These are phyloP conservation scores for Erysimum cheiri DNA, from an alignment of 441 rosid species.

Conservation along the genomic window DNA sequence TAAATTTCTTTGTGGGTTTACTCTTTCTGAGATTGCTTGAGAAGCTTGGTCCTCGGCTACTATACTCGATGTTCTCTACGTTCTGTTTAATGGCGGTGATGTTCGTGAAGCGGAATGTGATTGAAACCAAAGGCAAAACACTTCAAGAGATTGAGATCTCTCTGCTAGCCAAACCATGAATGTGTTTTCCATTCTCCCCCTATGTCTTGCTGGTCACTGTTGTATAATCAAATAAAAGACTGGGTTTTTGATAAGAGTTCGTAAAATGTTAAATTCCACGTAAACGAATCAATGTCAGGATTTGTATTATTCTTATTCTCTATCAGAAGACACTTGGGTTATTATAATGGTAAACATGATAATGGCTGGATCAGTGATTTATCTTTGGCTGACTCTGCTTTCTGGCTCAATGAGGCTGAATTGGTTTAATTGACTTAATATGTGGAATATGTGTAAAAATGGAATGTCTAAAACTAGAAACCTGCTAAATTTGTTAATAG, in stretches of 20 bases:
- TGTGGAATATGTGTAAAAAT: neutral
- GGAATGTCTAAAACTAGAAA: neutral
- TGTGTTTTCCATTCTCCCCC: neutral
- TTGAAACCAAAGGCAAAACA: constrained; percentile 81
- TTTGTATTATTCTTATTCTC: neutral
- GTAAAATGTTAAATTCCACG: neutral
- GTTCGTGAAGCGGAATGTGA: constrained; percentile 66
- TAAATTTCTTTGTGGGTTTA: constrained; percentile 81
- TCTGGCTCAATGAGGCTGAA: neutral
- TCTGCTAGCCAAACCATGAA: constrained; percentile 51
- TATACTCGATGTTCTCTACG: constrained; percentile 62
- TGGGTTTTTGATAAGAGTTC: constrained; percentile 1
- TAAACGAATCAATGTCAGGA: neutral
- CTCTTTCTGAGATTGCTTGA: constrained; percentile 67
- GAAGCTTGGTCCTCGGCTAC: constrained; percentile 60
- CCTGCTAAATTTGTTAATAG: neutral
- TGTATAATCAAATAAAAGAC: constrained; percentile 24
- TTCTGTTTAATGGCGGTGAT: constrained; percentile 64
- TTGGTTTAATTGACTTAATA: neutral
- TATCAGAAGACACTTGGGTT: neutral
- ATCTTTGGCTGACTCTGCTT: neutral
- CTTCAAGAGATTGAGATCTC: constrained; percentile 76
- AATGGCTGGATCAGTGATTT: neutral
- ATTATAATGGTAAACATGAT: neutral
- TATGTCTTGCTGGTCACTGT: constrained; percentile 4